Evolutionary conservation across 2,329 filamentous ascomycete species (phyloP).

Genomic region (Ciborinia camelliae): DNA sequence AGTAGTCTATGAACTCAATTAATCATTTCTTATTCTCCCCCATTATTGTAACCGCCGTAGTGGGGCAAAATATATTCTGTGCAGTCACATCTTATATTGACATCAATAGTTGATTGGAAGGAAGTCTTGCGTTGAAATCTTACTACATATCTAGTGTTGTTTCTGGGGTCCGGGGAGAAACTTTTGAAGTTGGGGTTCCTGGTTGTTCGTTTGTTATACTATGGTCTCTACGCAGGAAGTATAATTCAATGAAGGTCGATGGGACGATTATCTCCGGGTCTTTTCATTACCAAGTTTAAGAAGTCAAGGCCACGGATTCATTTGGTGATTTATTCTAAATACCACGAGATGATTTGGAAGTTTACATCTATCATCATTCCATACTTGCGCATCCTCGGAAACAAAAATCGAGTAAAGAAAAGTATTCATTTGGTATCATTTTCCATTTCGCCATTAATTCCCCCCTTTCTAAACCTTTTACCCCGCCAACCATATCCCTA

Average conservation of each 20-base stretch:
- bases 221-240: too few species aligned
- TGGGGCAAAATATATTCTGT: background rate
- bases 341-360: too few species aligned
- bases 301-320: too few species aligned
- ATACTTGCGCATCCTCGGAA: background rate
- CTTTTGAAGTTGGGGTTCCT: too few species aligned
- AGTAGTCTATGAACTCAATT: background rate
- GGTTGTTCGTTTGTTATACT: too few species aligned
- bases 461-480: background rate
- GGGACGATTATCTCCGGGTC: too few species aligned
- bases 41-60: background rate
- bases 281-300: too few species aligned
- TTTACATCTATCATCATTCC: too few species aligned
- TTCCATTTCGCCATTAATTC: background rate
- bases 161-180: background rate
- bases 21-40: background rate
- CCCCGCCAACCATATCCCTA: background rate
- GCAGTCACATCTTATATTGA: background rate
- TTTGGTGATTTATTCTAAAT: too few species aligned
- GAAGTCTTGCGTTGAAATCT: background rate
- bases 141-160: background rate
- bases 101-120: background rate
- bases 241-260: too few species aligned
- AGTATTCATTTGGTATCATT: conserved; percentile 8
- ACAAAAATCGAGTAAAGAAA: background rate